Conservation (phyloP, 2,329 filamentous ascomycete species). For the Phaeophleospora eucalypticola region DNA sequence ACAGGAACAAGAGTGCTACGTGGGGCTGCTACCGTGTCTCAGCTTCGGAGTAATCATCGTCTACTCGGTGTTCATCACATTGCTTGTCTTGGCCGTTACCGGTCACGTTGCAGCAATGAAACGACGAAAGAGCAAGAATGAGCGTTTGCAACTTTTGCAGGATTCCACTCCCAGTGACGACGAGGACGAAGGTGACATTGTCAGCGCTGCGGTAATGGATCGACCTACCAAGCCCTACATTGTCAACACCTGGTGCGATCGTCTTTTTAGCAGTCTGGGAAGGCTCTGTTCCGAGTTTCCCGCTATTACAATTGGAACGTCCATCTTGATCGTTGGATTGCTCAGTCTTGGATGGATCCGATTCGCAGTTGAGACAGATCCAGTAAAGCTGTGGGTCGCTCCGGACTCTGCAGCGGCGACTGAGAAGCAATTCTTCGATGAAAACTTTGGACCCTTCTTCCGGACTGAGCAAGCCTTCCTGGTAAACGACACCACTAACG, state of each 20-base stretch:
- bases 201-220: constrained; percentile 73
- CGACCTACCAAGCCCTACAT: constrained; percentile 74
- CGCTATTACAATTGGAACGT: constrained; percentile 71
- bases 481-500: constrained; percentile 73
- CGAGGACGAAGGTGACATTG: constrained; percentile 84
- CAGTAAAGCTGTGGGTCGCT: constrained; percentile 93
- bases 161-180: constrained; percentile 82
- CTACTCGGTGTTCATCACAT: constrained; percentile 70
- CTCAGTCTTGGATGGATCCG: constrained; percentile 83
- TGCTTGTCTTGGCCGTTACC: constrained; percentile 62
- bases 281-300: constrained; percentile 79
- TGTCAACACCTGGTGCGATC: constrained; percentile 78
- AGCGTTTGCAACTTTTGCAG: constrained; percentile 80
- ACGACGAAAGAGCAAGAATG: constrained; percentile 69
- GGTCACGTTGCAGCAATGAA: constrained; percentile 73
- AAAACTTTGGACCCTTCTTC: constrained; percentile 92
- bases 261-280: constrained; percentile 74
- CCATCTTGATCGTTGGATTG: constrained; percentile 69
- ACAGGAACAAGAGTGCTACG: constrained; percentile 66
- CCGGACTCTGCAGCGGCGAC: constrained; percentile 84
- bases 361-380: constrained; percentile 86
- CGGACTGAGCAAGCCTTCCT: constrained; percentile 89
- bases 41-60: constrained; percentile 88
- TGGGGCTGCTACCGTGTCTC: constrained; percentile 84
- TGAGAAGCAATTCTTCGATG: constrained; percentile 91